Base-by-base conservation (phyloP, 2,329 filamentous ascomycete genomes). In the Penicillium sp. region DNA sequence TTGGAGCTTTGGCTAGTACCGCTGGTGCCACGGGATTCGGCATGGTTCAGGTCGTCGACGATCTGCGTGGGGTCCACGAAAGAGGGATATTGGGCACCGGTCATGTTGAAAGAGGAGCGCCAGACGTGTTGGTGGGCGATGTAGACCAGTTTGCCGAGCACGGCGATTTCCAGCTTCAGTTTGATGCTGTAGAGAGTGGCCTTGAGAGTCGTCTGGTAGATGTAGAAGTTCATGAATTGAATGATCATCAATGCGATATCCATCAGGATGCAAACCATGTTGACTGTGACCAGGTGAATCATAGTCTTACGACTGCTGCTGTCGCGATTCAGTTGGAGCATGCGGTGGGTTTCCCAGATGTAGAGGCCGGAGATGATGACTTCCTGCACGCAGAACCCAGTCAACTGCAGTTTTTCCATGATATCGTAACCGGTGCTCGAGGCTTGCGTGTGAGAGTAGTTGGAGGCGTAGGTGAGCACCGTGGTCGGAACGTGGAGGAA, bases 271-370 rank as follows among this genome's bases (percentile, higher is more conserved):
- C 72, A 66, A 28, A 71, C 38, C 0, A 68, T 42, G 47, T 74
- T 73, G 35, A 69, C 57, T 14, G 76, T 66, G 41, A 81, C 77
- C 67, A 80, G 75, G 38, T 60, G 67, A 1, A 77, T 60, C 0
- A 76, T 70, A 12, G 52, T 55, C 32, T 55, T 54, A n/a, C 54
- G 55, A 36, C 43, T 55, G 12, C 46, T 42, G 11, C 36, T 44
- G n/a, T 55, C 50, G 15, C 48, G 51, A 34, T 56, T 51, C 10
- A 50, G 17, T 26, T 49, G 48, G 26, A 57, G 28, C 48, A 57
- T 52, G 11, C 67, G 66, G 26, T 73, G 57, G 3, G 72, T 73
- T 35, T 72, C 68, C 52, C 70, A 73, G 45, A 75, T 66, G 46
- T 75, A 76, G 5, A 75, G 51, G 9, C 62, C 54, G 1, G 68